Evolutionary conservation across 495 filamentous ascomycete species (phyloP), one percentile per base, ranked within the genome.

Genomic region (Podospora bellae-mahoneyi): DNA sequence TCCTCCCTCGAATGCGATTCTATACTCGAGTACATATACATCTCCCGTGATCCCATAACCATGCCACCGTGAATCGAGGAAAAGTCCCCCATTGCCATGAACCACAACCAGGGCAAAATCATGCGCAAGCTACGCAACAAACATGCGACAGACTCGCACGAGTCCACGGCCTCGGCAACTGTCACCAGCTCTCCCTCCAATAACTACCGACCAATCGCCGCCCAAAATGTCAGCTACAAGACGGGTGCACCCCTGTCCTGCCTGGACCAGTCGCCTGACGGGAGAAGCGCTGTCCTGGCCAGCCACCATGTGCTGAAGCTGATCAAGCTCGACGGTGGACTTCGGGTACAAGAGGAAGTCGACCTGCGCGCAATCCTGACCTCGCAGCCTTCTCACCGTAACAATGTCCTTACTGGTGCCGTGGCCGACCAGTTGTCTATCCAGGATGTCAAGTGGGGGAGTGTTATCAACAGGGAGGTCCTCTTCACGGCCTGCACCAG

Each of bases 291-390:
- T 57, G 85, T 97, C 9, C 83, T 97, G 71, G 93, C 88, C 19
- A 92, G 93, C 30, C 87, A 89, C 68, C 89, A 96, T 70, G 88
- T 96, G 59, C 86, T 97, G 72, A 94, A 94, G 78, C 96, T 90
- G 4, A 84, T 97, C 68, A 85, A 83, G 54, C 84, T 96, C 57
- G 86, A 90, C 64, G 88, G 89, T 20, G 39, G 39, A 48, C 82
- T 91, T 64, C 82, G 80, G 28, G 89, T 91, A 65, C 86, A 84
- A 23, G 92, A 96, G 70, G 90, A 92, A 54, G 81, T 91, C 76
- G 93, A 97, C 77, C 83, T 97, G 68, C 90, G 92, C 69, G 83
- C 89, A 68, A 83, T 87, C n/a, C 89, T 96, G 69, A 83, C 86
- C 66, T 85, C 89, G 70, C 88, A 91, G 75, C 86, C 89, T 15